A percentile compares a stretch with the other conserved stretches of the same genome.
Conservation (phyloP, 257 asterid genomes). For the Apocynum venetum region DNA sequence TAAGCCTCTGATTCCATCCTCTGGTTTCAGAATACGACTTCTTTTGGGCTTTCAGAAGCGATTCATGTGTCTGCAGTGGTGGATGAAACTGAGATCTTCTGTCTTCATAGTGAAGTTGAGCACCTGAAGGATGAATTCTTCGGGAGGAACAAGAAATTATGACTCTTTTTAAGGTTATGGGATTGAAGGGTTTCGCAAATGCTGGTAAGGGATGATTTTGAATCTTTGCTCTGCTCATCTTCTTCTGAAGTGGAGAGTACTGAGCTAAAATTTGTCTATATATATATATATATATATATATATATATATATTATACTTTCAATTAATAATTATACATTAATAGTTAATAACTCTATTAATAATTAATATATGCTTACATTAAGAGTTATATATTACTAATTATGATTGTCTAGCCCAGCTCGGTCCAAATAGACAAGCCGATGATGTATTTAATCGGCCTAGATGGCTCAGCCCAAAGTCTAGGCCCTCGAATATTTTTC, state of each 20-base stretch:
- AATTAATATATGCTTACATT: no score
- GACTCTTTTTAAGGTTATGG: neutral
- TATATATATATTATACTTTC: no score
- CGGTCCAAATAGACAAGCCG: no score
- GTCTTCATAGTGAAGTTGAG: neutral
- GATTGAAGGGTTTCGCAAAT: constrained; percentile 2
- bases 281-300: no score
- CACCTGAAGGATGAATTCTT: neutral
- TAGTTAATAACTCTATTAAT: no score
- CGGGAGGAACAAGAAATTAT: constrained; percentile 2
- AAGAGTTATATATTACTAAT: no score
- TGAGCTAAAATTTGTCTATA: no score
- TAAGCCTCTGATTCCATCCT: neutral
- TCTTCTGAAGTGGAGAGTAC: neutral
- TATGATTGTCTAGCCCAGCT: no score
- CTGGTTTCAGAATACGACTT: neutral
- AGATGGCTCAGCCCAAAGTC: no score
- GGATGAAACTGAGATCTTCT: neutral
- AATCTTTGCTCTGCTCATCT: neutral
- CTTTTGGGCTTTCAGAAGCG: constrained; percentile 4
- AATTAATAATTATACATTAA: no score
- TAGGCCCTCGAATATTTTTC: no score
- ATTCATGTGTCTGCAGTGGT: neutral
- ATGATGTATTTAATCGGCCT: no score
- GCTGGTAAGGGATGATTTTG: neutral